Base-by-base conservation (phyloP, 345 rosid genomes). In the Bruguiera gymnorhiza region DNA sequence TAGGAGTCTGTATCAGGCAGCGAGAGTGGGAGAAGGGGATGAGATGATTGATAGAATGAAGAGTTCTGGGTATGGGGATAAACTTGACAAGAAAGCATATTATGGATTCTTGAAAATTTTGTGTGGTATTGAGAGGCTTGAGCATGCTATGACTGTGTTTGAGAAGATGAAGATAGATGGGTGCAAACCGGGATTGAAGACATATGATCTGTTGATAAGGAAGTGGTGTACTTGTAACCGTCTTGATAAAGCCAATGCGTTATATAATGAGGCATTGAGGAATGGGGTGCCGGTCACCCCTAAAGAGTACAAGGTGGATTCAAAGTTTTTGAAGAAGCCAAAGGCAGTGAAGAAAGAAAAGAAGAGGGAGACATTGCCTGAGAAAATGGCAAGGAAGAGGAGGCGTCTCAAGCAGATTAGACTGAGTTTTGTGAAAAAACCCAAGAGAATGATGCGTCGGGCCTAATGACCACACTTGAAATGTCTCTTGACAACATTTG, bases 111-210 rank as follows among this genome's bases (percentile, higher is more conserved):
- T 95, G 78, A 90, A 85, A 79, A 84, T 90, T 65, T 72, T 95
- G 77, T 90, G 97, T 69, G 99, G 99, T 58, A 86, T 95, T 75
- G 97, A 95, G 89, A 90, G 99, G 86, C 67, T 90, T 81, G 96
- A 95, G 75, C 99, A 95, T 68, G 97, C 96, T 1, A 80, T 92
- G 92, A 79, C 62, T 65, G 87, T 95, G 70, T 95, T 90, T 65
- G 81, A 84, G 80, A 90, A 71, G 81, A 92, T 95, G 97, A 95
- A 95, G 78, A 86, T 78, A 0, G 87, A 83, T 77, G 86, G 89
- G 16, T 78, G 88, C 75, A 83, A 84, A 62, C 99, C 97, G 0
- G 96, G 94, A 67, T 72, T 88, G 62, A 84, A 87, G 84, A 90
- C 91, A 43, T 95, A 88, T 48, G 91, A 92, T 77, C 66, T 95